Evolutionary conservation across 2,329 filamentous ascomycete species (phyloP).

Genomic region (Aspergillus aculeatus): DNA sequence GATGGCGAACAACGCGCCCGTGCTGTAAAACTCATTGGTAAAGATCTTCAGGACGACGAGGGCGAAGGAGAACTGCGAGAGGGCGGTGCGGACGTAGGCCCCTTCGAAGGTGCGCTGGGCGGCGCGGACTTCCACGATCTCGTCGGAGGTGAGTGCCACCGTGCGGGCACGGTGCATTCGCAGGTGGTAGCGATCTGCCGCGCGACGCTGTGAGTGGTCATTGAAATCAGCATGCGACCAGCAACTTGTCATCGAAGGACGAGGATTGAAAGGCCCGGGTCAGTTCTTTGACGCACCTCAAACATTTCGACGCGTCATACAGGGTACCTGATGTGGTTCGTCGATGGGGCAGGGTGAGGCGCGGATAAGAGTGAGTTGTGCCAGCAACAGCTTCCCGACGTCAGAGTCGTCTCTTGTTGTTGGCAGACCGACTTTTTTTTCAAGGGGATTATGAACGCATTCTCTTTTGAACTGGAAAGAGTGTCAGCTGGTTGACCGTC

Average conservation of each 20-base stretch:
- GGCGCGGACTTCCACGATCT: slow-evolving; percentile 91
- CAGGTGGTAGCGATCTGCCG: slow-evolving; percentile 72
- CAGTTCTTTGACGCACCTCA: slow-evolving; percentile 22
- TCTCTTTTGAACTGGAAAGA: not conserved
- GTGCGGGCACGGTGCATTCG: slow-evolving; percentile 81
- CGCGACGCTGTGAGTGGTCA: slow-evolving; percentile 54
- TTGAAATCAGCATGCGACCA: slow-evolving; percentile 2
- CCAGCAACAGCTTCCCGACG: not conserved
- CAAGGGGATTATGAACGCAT: not conserved
- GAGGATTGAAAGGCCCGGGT: not conserved
- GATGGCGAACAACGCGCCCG: slow-evolving; percentile 91
- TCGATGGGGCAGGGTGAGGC: not conserved
- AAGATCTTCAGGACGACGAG: slow-evolving; percentile 96
- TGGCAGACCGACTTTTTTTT: not conserved
- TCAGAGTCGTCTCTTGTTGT: not conserved
- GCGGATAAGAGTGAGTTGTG: not conserved
- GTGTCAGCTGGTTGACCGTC: not conserved
- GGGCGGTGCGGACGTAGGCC: slow-evolving; percentile 89
- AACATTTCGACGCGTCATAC: slow-evolving; percentile 24
- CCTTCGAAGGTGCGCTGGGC: slow-evolving; percentile 96
- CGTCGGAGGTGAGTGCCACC: slow-evolving; percentile 74
- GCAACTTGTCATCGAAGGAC: not conserved
- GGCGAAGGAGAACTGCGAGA: slow-evolving; percentile 92
- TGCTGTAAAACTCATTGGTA: slow-evolving; percentile 92
- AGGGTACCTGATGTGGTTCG: not conserved